Base-by-base conservation (phyloP, 2,329 filamentous ascomycete species). In the Pyrenophora tritici-repentis region DNA sequence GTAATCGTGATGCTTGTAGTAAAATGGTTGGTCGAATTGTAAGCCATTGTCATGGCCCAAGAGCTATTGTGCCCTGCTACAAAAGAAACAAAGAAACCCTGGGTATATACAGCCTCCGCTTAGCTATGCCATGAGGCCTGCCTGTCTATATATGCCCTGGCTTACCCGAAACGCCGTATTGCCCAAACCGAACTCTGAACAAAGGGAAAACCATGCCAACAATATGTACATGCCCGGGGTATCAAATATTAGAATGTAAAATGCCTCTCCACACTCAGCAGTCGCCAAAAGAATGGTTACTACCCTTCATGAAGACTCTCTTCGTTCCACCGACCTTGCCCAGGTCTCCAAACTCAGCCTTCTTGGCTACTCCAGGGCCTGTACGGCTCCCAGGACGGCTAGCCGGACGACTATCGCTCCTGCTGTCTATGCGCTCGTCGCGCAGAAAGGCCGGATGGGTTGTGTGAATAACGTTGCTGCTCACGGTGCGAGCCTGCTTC, bases 401-500 rank as follows among this genome's bases (percentile, higher is more conserved):
- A 10, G 9, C 24, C 10, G 26, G 26, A n/a, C 65, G 64, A 43
- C 56, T 61, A 40, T 65, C 66, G 31, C 60, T 56, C n/a, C 61
- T 58, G 42, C 65, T 68, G 33, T 71, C 62, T 14, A 52, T 58
- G 12, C 66, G 48, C 10, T 66, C 65, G 1, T 60, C 53, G 3
- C 55, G 54, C 13, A 54, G 42, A 12, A 59, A 59, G 6, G 58
- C 51, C 5, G 53, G 56, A n/a, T 57, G 58, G 22, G 53, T 60
- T 13, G 58, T 43, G 17, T 52, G 47, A 13, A 61, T 47, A 34
- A 67, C 51, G 69, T 85, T 85, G 48, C 83, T 83, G 65, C 86
- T 89, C 65, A 85, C 88, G 39, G 86, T 81, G 52, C 87, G 83
- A 34, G 91, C 90, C 67, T 90, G 88, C 66, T 90, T 87, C 75